Base-by-base conservation (phyloP, 306 rosid genomes). In the Ceratonia siliqua region DNA sequence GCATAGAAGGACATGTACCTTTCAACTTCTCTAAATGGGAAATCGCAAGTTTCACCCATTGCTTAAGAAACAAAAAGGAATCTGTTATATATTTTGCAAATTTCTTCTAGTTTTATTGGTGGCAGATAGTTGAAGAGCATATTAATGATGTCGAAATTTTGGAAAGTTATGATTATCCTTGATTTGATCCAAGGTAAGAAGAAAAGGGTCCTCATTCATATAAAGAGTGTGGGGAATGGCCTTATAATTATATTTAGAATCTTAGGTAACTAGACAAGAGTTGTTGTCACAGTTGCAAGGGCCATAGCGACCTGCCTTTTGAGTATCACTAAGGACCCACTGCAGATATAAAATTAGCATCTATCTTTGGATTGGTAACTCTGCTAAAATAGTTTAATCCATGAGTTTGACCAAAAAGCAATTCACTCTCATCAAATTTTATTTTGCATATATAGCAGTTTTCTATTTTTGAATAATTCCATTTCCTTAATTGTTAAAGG, bases 251-350 rank as follows among this genome's bases (percentile, higher is more conserved):
- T 81, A 4, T n/a, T 61, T 85, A 79, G 82, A 85, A 81, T 81
- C 87, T 74, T 75, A 81, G 80, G 82, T 80, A 76, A 81, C 62
- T 77, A 59, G 84, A 87, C 85, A 82, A 33, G 71, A 79, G 89
- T 82, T 78, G 85, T 78, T 83, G 89, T 57, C 90, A 75, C 80
- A 77, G 85, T 82, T 75, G 25, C 52, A 28, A 75, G 82, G 86
- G 80, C 86, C 88, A 69, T 63, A 8, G 18, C 74, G 57, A 72
- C 75, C 69, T 71, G 74, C 49, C 83, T 78, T 83, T 80, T 54
- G 52, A 82, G 83, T 75, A 69, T 82, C 84, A 78, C 22, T 54
- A 52, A 70, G 89, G 89, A 53, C 90, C 96, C 86, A 82, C 83
- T 11, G 22, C 33, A 61, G 57, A 30, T 17, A 50, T 69, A 49